Evolutionary conservation across 2,329 filamentous ascomycete genomes (phyloP).

Genomic region (Exophiala calicioides): DNA sequence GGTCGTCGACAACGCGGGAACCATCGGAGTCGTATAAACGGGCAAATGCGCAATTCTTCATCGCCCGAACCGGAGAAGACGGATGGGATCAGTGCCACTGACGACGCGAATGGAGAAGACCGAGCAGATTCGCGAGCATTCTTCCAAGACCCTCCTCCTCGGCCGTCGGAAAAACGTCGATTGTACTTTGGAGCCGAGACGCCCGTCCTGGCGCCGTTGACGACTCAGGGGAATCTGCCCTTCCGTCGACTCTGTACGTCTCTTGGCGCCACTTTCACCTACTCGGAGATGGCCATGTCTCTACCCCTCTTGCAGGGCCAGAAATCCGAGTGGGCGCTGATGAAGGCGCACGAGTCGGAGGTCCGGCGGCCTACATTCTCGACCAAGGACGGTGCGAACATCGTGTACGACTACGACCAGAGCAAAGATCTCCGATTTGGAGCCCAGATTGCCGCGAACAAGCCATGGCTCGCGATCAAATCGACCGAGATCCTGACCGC

Average conservation of each 20-base stretch:
- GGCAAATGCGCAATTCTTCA: constrained; percentile 26
- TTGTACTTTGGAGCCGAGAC: constrained; percentile 95
- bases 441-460: constrained; percentile 88
- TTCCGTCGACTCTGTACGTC: constrained; percentile 89
- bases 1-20: constrained; percentile 50
- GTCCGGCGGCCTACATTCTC: constrained; percentile 68
- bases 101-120: constrained; percentile 46
- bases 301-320: constrained; percentile 85
- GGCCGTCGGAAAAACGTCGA: constrained; percentile 87
- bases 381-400: constrained; percentile 44
- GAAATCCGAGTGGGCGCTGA: constrained; percentile 89
- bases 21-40: constrained; percentile 32
- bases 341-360: constrained; percentile 90
- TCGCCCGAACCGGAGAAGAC: constrained; percentile 33
- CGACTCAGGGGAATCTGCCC: constrained; percentile 93
- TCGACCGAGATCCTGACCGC: constrained; percentile 77
- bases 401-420: constrained; percentile 79
- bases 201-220: constrained; percentile 88
- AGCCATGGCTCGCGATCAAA: constrained; percentile 87
- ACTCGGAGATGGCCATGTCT: constrained; percentile 97
- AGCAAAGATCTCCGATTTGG: constrained; percentile 83
- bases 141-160: constrained; percentile 82
- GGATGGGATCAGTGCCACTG: constrained; percentile 44
- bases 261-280: constrained; percentile 87
- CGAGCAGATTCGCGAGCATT: constrained; percentile 72